These are phyloP conservation scores for Xanthoconium purpureum DNA, from an alignment of 768 basidiomycete genomes.

Conservation along the genomic window DNA sequence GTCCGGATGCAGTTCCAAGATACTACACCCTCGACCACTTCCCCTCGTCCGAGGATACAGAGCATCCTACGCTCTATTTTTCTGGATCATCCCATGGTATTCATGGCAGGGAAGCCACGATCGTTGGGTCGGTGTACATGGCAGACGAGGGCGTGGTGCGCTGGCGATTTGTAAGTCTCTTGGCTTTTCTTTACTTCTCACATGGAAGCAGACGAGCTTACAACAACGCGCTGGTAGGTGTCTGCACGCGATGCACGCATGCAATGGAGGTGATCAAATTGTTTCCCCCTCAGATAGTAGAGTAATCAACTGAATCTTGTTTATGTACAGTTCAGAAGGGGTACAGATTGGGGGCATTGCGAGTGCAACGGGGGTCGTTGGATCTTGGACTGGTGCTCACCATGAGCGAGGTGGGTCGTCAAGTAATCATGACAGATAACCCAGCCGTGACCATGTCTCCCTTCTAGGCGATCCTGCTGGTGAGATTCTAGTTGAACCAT, in stretches of 20 bases:
- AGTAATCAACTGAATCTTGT: neutral
- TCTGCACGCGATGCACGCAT: slow-evolving; percentile 51
- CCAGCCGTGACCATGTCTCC: neutral
- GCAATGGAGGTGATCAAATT: slow-evolving; percentile 55
- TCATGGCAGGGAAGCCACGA: slow-evolving; percentile 40
- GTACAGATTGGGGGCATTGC: slow-evolving; percentile 63
- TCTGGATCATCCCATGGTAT: slow-evolving; percentile 43
- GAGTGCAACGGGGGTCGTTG: slow-evolving; percentile 64
- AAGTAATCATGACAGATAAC: neutral
- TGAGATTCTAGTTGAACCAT: slow-evolving; percentile 29
- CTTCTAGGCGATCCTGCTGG: slow-evolving; percentile 62
- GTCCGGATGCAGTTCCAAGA: slow-evolving; percentile 21
- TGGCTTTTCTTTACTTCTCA: neutral
- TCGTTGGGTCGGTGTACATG: slow-evolving; percentile 53
- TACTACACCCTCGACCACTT: slow-evolving; percentile 21
- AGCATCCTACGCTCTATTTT: slow-evolving; percentile 47
- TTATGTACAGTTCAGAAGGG: slow-evolving; percentile 53
- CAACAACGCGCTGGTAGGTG: slow-evolving; percentile 39
- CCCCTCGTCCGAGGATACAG: slow-evolving; percentile 20
- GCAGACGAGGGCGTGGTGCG: slow-evolving; percentile 43
- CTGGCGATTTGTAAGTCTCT: slow-evolving; percentile 57
- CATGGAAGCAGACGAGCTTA: slow-evolving; percentile 7
- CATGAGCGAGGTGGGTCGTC: slow-evolving; percentile 49
- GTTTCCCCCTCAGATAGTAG: slow-evolving; percentile 1
- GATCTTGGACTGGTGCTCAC: slow-evolving; percentile 62